Conservation (phyloP, 768 basidiomycete genomes). For the Amanita muscaria region DNA sequence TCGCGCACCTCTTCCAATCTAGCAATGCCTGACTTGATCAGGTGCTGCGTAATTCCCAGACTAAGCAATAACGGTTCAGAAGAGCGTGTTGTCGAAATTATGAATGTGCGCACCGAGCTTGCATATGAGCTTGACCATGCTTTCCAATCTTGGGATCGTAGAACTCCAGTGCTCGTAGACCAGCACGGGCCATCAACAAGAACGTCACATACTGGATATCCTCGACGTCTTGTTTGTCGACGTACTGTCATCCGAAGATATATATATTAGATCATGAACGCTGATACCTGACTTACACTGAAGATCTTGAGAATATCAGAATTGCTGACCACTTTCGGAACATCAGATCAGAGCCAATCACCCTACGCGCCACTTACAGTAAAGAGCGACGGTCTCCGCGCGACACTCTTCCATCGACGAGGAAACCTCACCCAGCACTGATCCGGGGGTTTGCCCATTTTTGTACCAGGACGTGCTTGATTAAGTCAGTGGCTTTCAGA, state of each 20-base stretch:
- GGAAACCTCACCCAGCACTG: conserved; percentile 79
- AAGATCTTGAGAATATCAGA: conserved; percentile 73
- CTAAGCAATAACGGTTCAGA: conserved; percentile 27
- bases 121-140: conserved; percentile 89
- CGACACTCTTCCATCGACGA: conserved; percentile 91
- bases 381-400: conserved; percentile 82
- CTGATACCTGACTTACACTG: conserved; percentile 37
- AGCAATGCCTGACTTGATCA: conserved; percentile 65
- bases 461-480: conserved; percentile 78
- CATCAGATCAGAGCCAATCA: conserved; percentile 1
- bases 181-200: conserved; percentile 80
- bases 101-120: conserved; percentile 56
- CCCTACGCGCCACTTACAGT: conserved; percentile 38
- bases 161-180: conserved; percentile 69
- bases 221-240: conserved; percentile 55
- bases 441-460: conserved; percentile 74
- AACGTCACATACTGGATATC: conserved; percentile 78
- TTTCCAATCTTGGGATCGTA: conserved; percentile 76
- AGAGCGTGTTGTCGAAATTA: conserved; percentile 7
- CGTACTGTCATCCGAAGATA: conserved; percentile 38
- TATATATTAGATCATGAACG: not conserved
- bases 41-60: conserved; percentile 74
- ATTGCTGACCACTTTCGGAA: conserved; percentile 61
- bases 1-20: conserved; percentile 60
- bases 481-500: conserved; percentile 2